Conservation (phyloP, 139 green algal species). For the Mychonastes homosphaera region DNA sequence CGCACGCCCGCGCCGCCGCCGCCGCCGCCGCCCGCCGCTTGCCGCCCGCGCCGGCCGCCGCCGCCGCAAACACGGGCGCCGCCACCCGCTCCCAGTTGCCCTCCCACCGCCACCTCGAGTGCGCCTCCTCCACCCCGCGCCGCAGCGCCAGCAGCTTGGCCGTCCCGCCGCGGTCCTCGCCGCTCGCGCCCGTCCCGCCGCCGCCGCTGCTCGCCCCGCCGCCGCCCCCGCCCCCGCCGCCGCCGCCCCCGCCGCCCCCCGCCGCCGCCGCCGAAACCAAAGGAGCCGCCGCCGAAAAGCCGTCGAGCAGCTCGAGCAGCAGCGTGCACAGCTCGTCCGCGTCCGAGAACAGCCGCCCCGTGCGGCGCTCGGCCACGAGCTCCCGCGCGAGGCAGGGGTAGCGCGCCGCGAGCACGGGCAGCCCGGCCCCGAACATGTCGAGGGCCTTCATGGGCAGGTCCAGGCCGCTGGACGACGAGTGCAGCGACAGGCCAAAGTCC, state of each 20-base stretch:
- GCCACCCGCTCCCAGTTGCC: slow-evolving; percentile 30
- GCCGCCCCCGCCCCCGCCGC: slow-evolving; percentile 4
- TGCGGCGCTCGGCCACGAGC: slow-evolving; percentile 59
- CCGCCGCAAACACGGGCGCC: slow-evolving; percentile 23
- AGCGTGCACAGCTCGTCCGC: slow-evolving; percentile 46
- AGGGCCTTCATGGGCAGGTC: slow-evolving; percentile 98
- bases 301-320: slow-evolving; percentile 42
- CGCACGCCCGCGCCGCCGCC: too few species aligned
- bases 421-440: slow-evolving; percentile 91
- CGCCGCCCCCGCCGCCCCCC: not conserved
- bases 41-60: too few species aligned
- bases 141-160: slow-evolving; percentile 11
- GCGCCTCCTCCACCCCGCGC: slow-evolving; percentile 4
- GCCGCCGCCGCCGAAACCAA: too few species aligned
- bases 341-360: slow-evolving; percentile 68
- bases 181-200: not conserved
- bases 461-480: slow-evolving; percentile 80
- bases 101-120: slow-evolving; percentile 23
- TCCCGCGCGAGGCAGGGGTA: slow-evolving; percentile 79
- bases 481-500: slow-evolving; percentile 86
- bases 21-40: too few species aligned
- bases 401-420: slow-evolving; percentile 73
- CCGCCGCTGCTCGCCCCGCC: too few species aligned
- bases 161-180: not conserved
- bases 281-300: too few species aligned